Conservation (phyloP, 1,139 yeast genomes). For the Pichia sp. region DNA sequence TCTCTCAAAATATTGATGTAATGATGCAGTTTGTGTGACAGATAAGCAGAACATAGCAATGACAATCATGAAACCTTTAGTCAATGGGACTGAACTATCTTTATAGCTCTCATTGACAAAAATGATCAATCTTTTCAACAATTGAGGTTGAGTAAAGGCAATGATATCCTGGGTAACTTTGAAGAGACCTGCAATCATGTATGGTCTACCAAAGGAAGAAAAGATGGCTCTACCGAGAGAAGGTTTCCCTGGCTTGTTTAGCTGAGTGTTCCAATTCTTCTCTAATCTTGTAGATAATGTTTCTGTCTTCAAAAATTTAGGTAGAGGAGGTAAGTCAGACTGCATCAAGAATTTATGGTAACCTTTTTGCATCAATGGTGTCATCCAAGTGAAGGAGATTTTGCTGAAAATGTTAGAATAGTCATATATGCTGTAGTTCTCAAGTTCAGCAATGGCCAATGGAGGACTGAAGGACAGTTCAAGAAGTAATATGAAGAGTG, state of each 20-base stretch:
- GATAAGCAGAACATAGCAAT: conserved; percentile 79
- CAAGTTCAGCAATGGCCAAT: conserved; percentile 33
- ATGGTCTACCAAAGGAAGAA: conserved; percentile 64
- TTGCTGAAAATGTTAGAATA: conserved; percentile 74
- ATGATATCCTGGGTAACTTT: conserved; percentile 72
- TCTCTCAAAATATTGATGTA: conserved; percentile 91
- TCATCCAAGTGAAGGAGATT: conserved; percentile 88
- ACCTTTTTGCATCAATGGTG: conserved; percentile 82
- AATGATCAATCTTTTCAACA: conserved; percentile 63
- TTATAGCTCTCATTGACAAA: conserved; percentile 75
- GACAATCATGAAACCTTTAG: conserved; percentile 81
- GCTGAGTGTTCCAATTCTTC: conserved; percentile 51
- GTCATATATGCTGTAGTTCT: conserved; percentile 59
- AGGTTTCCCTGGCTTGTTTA: conserved; percentile 39
- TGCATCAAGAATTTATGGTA: conserved; percentile 66
- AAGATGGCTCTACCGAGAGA: conserved; percentile 60
- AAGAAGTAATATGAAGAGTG: conserved; percentile 43
- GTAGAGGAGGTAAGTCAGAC: conserved; percentile 75
- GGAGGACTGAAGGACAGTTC: conserved; percentile 43
- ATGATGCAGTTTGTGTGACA: conserved; percentile 70
- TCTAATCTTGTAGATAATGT: conserved; percentile 45
- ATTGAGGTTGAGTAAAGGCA: conserved; percentile 86
- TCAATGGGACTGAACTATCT: conserved; percentile 45
- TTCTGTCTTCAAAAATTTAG: conserved; percentile 52
- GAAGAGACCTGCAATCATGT: conserved; percentile 67